phyloP scores from a whole-genome alignment of 2,329 filamentous ascomycete genomes.

The Conoideocrella luteorostrata region DNA sequence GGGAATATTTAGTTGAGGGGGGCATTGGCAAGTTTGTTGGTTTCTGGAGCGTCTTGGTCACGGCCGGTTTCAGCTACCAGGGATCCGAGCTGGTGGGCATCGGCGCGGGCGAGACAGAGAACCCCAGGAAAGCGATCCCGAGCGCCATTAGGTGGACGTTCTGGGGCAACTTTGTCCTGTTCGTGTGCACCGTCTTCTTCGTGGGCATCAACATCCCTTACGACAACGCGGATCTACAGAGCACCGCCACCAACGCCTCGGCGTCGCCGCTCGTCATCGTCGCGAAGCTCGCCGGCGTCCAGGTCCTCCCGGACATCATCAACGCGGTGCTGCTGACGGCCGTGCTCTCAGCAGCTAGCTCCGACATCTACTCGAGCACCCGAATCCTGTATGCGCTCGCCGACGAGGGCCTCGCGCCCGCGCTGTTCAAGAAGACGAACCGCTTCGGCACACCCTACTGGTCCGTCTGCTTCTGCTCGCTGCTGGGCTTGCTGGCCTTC shows the following conservation, averaged over 20 bases:
- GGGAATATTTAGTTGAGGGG: slow-evolving; percentile 49
- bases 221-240: slow-evolving; percentile 47
- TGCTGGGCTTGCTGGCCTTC: slow-evolving; percentile 59
- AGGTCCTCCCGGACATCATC: slow-evolving; percentile 61
- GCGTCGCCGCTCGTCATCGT: slow-evolving; percentile 61
- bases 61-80: slow-evolving; percentile 64
- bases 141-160: slow-evolving; percentile 68
- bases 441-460: slow-evolving; percentile 55
- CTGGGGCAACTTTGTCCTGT: slow-evolving; percentile 66
- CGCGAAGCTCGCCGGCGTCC: slow-evolving; percentile 55
- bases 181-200: slow-evolving; percentile 60
- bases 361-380: slow-evolving; percentile 67
- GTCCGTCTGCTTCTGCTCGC: slow-evolving; percentile 47
- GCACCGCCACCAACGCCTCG: slow-evolving; percentile 48
- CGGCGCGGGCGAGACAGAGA: slow-evolving; percentile 68
- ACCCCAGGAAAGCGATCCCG: slow-evolving; percentile 67
- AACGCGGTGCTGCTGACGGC: slow-evolving; percentile 74
- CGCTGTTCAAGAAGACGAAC: slow-evolving; percentile 53
- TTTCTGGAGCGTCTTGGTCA: slow-evolving; percentile 63
- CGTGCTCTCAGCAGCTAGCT: slow-evolving; percentile 72
- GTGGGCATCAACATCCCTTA: slow-evolving; percentile 66
- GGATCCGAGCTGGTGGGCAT: slow-evolving; percentile 72
- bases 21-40: slow-evolving; percentile 57
- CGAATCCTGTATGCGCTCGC: slow-evolving; percentile 63
- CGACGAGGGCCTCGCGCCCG: slow-evolving; percentile 56